phyloP scores from a whole-genome alignment of 192 early-diverging fungal genomes.

The Rhizoclosmatium globosum region DNA sequence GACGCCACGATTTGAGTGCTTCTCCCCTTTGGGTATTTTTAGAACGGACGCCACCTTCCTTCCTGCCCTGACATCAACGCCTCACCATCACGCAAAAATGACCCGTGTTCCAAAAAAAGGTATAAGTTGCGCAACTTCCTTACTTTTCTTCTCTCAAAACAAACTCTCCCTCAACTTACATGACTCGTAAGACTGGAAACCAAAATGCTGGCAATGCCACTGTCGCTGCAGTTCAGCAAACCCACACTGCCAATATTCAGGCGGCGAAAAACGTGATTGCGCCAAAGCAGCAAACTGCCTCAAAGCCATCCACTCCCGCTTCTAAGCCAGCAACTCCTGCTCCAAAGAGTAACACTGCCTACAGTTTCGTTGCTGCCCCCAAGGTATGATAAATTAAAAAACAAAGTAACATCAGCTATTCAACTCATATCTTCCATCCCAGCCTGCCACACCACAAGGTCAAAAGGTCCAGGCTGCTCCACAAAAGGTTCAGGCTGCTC shows the following conservation, averaged over 20 bases:
- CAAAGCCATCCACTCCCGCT: slow-evolving; percentile 7
- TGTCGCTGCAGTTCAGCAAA: slow-evolving; percentile 27
- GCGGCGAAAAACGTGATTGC: slow-evolving; percentile 15
- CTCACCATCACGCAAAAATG: too few relatives aligned
- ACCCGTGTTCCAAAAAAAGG: neutral
- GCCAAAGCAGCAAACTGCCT: slow-evolving; percentile 12
- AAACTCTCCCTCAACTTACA: neutral
- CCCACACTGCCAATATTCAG: slow-evolving; percentile 13
- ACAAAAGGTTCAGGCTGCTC: neutral
- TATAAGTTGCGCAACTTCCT: neutral
- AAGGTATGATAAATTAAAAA: neutral
- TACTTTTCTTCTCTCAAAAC: neutral
- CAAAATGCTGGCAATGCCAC: slow-evolving; percentile 26
- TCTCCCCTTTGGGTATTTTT: too few relatives aligned
- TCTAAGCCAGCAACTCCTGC: neutral
- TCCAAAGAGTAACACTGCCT: neutral
- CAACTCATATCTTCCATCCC: neutral
- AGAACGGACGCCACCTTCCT: too few relatives aligned
- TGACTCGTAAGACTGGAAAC: slow-evolving; percentile 24
- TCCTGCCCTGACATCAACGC: too few relatives aligned
- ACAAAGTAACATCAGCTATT: neutral
- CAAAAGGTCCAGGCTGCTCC: slow-evolving; percentile 3
- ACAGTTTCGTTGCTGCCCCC: neutral
- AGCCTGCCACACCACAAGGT: slow-evolving; percentile 20
- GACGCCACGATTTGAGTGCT: too few relatives aligned